Evolutionary conservation across 257 asterid species (phyloP).

Genomic region (Voacanga thouarsii): DNA sequence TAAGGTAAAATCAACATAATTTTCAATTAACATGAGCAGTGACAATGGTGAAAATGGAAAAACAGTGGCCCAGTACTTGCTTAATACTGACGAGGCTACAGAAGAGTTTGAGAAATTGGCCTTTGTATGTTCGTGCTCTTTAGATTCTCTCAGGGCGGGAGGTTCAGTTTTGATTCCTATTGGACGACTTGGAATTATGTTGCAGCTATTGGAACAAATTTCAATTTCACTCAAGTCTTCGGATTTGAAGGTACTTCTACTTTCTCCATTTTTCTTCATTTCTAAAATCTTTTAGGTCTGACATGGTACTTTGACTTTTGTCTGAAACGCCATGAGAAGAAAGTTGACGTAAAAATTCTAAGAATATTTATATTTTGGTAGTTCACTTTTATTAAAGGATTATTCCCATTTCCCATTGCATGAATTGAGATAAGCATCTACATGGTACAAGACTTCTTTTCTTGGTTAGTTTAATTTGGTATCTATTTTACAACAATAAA

Average conservation of each 20-base stretch:
- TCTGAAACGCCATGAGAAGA: not conserved
- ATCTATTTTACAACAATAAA: too few relatives aligned
- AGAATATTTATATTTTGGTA: not conserved
- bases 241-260: slow-evolving; percentile 48
- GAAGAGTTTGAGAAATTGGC: slow-evolving; percentile 75
- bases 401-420: too few relatives aligned
- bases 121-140: slow-evolving; percentile 63
- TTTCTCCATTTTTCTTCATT: not conserved
- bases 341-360: not conserved
- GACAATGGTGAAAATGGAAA: slow-evolving; percentile 29
- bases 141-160: slow-evolving; percentile 60
- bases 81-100: slow-evolving; percentile 31
- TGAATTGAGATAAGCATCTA: not conserved
- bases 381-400: not conserved
- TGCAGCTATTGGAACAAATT: slow-evolving; percentile 74
- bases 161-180: slow-evolving; percentile 84
- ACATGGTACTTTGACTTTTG: not conserved
- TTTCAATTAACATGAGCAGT: slow-evolving; percentile 34
- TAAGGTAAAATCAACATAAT: slow-evolving; percentile 9
- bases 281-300: not conserved
- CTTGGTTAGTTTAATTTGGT: not conserved
- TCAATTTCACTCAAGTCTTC: slow-evolving; percentile 48
- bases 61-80: slow-evolving; percentile 28
- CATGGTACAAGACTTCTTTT: not conserved
- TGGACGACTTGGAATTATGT: slow-evolving; percentile 63